Evolutionary conservation across 805 yeast genomes (phyloP).

Genomic region (Candida mattraensis): DNA sequence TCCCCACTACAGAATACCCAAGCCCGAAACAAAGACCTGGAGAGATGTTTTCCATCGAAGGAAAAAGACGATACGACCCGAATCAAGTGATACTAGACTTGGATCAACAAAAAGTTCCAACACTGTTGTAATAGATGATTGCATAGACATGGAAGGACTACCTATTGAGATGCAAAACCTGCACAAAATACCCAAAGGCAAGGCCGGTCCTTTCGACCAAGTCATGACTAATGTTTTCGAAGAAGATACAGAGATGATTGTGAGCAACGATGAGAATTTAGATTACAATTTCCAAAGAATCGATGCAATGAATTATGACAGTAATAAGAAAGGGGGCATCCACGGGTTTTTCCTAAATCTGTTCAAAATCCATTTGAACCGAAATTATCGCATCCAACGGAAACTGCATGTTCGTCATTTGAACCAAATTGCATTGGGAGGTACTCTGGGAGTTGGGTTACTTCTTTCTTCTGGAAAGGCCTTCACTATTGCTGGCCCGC

Average conservation of each 20-base stretch:
- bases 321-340: conserved; percentile 2
- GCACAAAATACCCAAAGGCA: conserved; percentile 3
- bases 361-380: conserved; percentile 16
- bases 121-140: conserved; percentile 33
- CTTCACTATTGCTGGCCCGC: conserved; percentile 70
- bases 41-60: conserved; percentile 3
- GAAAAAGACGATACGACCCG: background rate
- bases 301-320: background rate
- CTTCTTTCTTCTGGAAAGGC: conserved; percentile 72
- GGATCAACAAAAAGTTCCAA: conserved; percentile 4
- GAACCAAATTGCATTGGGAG: conserved; percentile 78
- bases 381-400: conserved; percentile 46
- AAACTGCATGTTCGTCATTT: conserved; percentile 64
- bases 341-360: conserved; percentile 3
- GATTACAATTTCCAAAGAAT: conserved; percentile 30
- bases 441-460: conserved; percentile 77
- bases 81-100: background rate
- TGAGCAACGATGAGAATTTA: conserved; percentile 31
- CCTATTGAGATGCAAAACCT: conserved; percentile 31
- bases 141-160: conserved; percentile 25
- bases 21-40: conserved; percentile 4
- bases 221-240: conserved; percentile 3
- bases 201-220: background rate
- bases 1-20: background rate
- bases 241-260: conserved; percentile 28